Percentiles rank a stretch among this genome's conserved stretches.
phyloP scores from a whole-genome alignment of 2,329 filamentous ascomycete species.

The Aspergillus oerlinghausenensis region DNA sequence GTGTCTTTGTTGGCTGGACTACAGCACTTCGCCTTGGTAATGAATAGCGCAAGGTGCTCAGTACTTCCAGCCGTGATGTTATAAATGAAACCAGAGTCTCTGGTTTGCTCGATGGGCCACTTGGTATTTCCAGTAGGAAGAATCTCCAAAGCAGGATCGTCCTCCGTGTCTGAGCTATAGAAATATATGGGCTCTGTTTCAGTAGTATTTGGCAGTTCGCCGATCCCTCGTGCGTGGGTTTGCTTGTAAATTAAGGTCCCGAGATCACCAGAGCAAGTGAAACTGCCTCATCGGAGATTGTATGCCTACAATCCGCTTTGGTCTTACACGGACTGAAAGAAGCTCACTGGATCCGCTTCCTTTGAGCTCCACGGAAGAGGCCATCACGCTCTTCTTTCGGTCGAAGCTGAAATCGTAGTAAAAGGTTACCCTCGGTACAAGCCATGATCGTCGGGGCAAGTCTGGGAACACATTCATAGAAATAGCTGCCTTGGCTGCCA shows the following conservation, averaged over 20 bases:
- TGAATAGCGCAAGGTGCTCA: too few species aligned
- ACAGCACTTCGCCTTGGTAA: too few species aligned
- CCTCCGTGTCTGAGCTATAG: not conserved
- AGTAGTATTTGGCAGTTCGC: not conserved
- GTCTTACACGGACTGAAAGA: not conserved
- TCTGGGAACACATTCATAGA: not conserved
- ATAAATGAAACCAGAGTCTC: too few species aligned
- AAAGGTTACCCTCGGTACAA: not conserved
- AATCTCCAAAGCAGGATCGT: not conserved
- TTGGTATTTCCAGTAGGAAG: not conserved
- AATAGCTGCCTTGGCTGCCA: not conserved
- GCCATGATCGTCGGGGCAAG: not conserved
- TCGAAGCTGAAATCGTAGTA: not conserved
- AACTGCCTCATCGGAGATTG: not conserved
- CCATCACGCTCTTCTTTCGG: not conserved
- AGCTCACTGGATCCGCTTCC: not conserved
- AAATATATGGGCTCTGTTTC: not conserved
- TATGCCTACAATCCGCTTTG: not conserved
- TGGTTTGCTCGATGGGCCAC: too few species aligned
- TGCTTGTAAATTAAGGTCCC: not conserved
- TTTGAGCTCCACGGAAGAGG: not conserved
- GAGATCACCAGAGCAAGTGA: not conserved
- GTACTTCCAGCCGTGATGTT: too few species aligned
- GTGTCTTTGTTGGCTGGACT: too few species aligned
- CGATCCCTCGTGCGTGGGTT: not conserved